Percentiles rank a stretch among this genome's conserved stretches.
These are phyloP conservation scores for Venturiaceae sp. DNA, from an alignment of 2,329 filamentous ascomycete species.

Conservation along the genomic window DNA sequence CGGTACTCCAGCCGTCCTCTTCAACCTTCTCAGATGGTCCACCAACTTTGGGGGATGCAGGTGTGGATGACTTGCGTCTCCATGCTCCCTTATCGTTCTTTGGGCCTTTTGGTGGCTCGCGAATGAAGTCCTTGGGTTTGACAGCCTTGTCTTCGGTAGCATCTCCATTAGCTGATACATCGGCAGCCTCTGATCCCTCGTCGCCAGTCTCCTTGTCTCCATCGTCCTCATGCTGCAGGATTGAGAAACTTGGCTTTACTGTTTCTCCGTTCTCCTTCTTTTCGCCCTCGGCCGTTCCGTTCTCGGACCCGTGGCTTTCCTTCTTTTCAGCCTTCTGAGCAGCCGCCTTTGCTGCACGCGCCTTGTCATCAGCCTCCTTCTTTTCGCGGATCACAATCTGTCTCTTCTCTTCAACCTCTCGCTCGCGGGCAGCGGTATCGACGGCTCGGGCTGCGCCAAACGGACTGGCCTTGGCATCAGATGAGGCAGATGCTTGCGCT, in stretches of 20 bases:
- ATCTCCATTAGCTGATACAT: constrained; percentile 29
- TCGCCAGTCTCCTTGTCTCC: constrained; percentile 25
- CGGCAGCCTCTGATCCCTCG: constrained; percentile 23
- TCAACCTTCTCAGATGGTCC: constrained; percentile 37
- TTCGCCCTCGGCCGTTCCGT: constrained; percentile 20
- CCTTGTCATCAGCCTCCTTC: constrained; percentile 79
- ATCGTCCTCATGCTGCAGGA: constrained; percentile 31
- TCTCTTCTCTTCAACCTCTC: constrained; percentile 82
- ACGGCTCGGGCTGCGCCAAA: constrained; percentile 93
- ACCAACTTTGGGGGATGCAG: constrained; percentile 22
- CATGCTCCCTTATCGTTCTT: constrained; percentile 7
- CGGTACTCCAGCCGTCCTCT: constrained; percentile 45
- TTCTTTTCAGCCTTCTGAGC: constrained; percentile 45
- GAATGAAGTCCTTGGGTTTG: constrained; percentile 46
- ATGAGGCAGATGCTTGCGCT: constrained; percentile 28
- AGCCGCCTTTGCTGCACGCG: constrained; percentile 59
- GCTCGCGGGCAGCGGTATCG: constrained; percentile 82
- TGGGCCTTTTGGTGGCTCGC: constrained; percentile 24
- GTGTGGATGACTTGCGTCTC: constrained; percentile 24
- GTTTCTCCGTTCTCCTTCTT: constrained; percentile 18
- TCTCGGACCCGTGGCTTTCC: constrained; percentile 19
- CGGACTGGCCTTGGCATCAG: constrained; percentile 76
- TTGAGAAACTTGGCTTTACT: constrained; percentile 35
- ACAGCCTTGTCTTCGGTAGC: constrained; percentile 35
- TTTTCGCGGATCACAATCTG: constrained; percentile 66